Base-by-base conservation (phyloP, 2,329 filamentous ascomycete species). In the Huntiella abstrusa region DNA sequence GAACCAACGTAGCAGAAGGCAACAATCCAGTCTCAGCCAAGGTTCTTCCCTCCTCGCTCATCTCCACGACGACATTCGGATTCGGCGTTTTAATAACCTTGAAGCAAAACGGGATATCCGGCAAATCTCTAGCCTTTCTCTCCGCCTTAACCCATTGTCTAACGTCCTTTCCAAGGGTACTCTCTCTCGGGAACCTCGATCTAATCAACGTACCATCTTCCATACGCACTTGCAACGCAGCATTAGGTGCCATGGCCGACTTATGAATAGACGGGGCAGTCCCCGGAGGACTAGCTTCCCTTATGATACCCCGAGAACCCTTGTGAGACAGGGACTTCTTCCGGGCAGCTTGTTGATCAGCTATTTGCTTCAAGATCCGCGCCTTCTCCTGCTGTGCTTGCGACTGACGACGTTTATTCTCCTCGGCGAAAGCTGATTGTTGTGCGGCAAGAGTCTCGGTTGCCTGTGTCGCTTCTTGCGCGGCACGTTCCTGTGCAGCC, bases 171-270 rank as follows among this genome's bases (percentile, higher is more conserved):
- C 65, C 60, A 3, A 95, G 67, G 0, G 71, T 81, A 5, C 72
- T 67, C 2, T 64, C 64, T 16, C 76, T 73, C 8, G 74, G 65
- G 59, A 95, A 93, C 13, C 72, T 75, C 3, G 69, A 71, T 36
- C 85, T 76, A 13, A 95, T 72, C 1, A 77, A 86, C 8, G 77
- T 79, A 7, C 88, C 88, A 56, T 95, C 85, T 48, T 92, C 82
- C 0, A 94, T 67, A 5, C 87, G 75, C 13, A 94, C 73, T 55
- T 91, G 84, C 1, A 95, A 64, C 13, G 79, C 72, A 1, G 62
- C 58, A 53, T 58, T 58, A 12, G 55, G 56, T 5, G 59, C 34
- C 33, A 43, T 46, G 6, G 57, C 4, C 54, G 55, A 39, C 5
- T 56, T 57, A 0, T 58, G 54, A 11, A 58, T 41, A 53, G 54